Evolutionary conservation across 176 grass and related monocot species (phyloP).

Genomic region (Eleusine coracana): DNA sequence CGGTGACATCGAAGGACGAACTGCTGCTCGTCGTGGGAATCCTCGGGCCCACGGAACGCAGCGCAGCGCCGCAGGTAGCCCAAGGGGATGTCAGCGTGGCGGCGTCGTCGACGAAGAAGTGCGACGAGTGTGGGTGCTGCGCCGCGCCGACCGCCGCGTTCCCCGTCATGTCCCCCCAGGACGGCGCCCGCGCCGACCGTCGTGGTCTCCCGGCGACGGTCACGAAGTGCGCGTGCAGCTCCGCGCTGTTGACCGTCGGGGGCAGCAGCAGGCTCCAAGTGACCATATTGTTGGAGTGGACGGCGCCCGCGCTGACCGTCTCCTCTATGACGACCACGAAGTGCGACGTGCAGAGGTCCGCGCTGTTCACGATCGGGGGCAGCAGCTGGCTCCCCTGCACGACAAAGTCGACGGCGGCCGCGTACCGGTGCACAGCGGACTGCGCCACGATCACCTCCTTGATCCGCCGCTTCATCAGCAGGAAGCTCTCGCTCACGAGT

Average conservation of each 20-base stretch:
- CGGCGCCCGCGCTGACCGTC: conserved; percentile 41
- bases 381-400: too few species aligned
- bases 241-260: conserved; percentile 58
- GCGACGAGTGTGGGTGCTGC: conserved; percentile 64
- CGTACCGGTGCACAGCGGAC: conserved; percentile 67
- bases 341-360: too few species aligned
- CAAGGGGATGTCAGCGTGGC: conserved; percentile 74
- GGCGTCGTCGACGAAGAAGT: conserved; percentile 72
- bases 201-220: conserved; percentile 48
- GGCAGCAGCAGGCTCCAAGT: conserved; percentile 55
- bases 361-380: too few species aligned
- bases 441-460: conserved; percentile 37
- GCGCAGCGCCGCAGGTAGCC: conserved; percentile 59
- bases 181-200: conserved; percentile 51
- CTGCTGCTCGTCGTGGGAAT: conserved; percentile 59
- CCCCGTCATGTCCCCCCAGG: conserved; percentile 26
- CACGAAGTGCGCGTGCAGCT: conserved; percentile 66
- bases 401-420: too few species aligned
- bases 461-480: too few species aligned
- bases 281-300: conserved; percentile 44
- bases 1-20: neutral
- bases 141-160: conserved; percentile 36
- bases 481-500: too few species aligned
- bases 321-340: too few species aligned
- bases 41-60: neutral